Conservation (phyloP, 768 basidiomycete species). For the Kwoniella sp. region DNA sequence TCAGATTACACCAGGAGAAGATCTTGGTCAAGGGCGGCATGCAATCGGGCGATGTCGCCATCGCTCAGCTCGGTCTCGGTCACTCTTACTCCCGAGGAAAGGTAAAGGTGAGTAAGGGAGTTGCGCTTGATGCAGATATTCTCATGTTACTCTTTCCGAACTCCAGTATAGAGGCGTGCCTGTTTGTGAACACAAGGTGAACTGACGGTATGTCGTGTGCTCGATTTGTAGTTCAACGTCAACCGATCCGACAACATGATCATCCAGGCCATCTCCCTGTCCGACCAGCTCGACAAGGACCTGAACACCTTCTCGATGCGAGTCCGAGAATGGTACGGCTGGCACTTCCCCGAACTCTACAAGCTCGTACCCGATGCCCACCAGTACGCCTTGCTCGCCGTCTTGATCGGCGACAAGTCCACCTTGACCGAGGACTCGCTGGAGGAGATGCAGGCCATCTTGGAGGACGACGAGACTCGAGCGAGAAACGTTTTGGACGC, state of each 20-base stretch:
- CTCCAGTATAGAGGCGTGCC: too few species aligned
- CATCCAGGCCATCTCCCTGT: slow-evolving; percentile 96
- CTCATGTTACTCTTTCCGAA: too few species aligned
- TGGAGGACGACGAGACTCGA: slow-evolving; percentile 79
- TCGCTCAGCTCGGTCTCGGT: slow-evolving; percentile 93
- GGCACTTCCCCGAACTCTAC: slow-evolving; percentile 97
- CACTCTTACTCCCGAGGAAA: slow-evolving; percentile 97
- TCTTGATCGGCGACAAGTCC: slow-evolving; percentile 89
- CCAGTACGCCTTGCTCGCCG: slow-evolving; percentile 81
- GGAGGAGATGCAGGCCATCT: slow-evolving; percentile 71
- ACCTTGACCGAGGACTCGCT: slow-evolving; percentile 68
- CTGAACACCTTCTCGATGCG: slow-evolving; percentile 99
- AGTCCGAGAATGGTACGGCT: slow-evolving; percentile 97
- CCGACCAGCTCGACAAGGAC: slow-evolving; percentile 99
- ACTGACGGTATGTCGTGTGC: not conserved
- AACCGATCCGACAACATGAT: slow-evolving; percentile 91
- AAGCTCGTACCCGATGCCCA: slow-evolving; percentile 86
- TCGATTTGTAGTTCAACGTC: slow-evolving; percentile 52
- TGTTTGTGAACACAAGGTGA: too few species aligned
- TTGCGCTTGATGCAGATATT: not conserved
- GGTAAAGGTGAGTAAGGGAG: slow-evolving; percentile 68
- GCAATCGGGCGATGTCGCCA: slow-evolving; percentile 80
- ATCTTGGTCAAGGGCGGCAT: slow-evolving; percentile 67
- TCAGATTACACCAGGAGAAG: slow-evolving; percentile 86
- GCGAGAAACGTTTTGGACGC: slow-evolving; percentile 96